Evolutionary conservation across 257 asterid genomes (phyloP), one percentile per base, ranked within the genome.

Genomic region (Salvia rosmarinus): DNA sequence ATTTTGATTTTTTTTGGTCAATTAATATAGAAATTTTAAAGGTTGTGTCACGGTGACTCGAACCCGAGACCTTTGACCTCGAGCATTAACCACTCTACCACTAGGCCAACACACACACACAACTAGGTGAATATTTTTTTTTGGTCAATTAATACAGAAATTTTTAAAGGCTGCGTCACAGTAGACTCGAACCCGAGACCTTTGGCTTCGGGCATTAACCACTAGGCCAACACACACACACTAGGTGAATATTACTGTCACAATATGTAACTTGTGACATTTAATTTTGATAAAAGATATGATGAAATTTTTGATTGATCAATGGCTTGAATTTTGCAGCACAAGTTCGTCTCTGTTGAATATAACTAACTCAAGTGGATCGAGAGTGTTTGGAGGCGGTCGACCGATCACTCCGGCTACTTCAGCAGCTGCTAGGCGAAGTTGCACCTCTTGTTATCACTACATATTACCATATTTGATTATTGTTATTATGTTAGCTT

Each of bases 371-470:
- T 86, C 96, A 14, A 92, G 79, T 54, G 96, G 98, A 67, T 85
- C 98, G 7, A 82, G 86, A 71, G 94, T 89, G 68, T 89, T 84
- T 71, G 98, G 96, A 0, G 90, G 88, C 37, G 95, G 95, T 20
- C 71, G 77, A 28, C 96, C 98, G 0, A 78, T 63, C 71, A 80
- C 78, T n/a, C 95, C 95, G 2, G 4, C 89, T 40, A 79, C 77
- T 64, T 86, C 97, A 49, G 73, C 80, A 46, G 81, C 85, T 39
- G 63, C 75, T 52, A 25, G 57, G 35, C 34, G 58, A 49, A 69
- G 62, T 25, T 50, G 43, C 40, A n/a, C 59, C 47, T 46, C 70
- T 20, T 51, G 43, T 64, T 62, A 71, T 56, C 64, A 72, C 67
- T 35, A 11, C 55, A 43, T 75, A 51, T 57, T 80, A 35, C 50